phyloP scores from a whole-genome alignment of 2,329 filamentous ascomycete genomes.

The Stagonosporopsis chrysanthemi region DNA sequence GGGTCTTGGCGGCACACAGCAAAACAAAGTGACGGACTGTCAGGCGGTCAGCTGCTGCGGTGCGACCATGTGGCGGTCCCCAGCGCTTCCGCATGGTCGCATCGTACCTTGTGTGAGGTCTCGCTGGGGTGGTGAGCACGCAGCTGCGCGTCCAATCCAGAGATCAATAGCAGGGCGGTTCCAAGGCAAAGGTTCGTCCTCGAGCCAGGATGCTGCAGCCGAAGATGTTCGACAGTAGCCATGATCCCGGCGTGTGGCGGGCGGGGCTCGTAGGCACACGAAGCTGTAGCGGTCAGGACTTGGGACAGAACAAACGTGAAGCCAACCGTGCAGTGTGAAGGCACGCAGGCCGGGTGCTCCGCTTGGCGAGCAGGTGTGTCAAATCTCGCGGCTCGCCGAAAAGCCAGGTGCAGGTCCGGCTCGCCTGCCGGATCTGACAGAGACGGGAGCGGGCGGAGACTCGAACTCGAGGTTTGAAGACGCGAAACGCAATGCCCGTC shows the following conservation, averaged over 20 bases:
- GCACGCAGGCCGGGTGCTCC: conserved; percentile 6
- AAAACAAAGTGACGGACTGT: conserved; percentile 40
- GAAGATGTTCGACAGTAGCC: conserved; percentile 33
- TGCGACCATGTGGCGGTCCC: conserved; percentile 31
- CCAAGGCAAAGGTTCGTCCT: conserved; percentile 37
- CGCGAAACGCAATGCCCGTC: conserved; percentile 5
- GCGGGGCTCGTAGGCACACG: conserved; percentile 27
- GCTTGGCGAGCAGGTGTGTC: conserved; percentile 12
- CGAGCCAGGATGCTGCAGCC: conserved; percentile 29
- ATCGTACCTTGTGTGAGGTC: conserved; percentile 36
- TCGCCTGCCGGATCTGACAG: conserved; percentile 29
- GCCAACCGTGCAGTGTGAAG: conserved; percentile 2
- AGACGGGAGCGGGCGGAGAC: conserved; percentile 12
- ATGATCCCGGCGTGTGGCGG: conserved; percentile 26
- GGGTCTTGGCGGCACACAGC: conserved; percentile 30
- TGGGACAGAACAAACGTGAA: conserved; percentile 7
- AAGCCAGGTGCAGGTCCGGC: conserved; percentile 22
- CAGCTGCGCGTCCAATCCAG: conserved; percentile 19
- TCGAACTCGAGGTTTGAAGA: conserved; percentile 9
- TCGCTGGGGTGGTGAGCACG: conserved; percentile 18
- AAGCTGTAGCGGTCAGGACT: conserved; percentile 27
- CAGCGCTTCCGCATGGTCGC: conserved; percentile 31
- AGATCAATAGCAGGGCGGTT: conserved; percentile 24
- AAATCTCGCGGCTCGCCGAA: conserved; percentile 12
- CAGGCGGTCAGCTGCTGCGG: conserved; percentile 42